Conservation (phyloP, 345 rosid genomes). For the Rhodomyrtus tomentosa region DNA sequence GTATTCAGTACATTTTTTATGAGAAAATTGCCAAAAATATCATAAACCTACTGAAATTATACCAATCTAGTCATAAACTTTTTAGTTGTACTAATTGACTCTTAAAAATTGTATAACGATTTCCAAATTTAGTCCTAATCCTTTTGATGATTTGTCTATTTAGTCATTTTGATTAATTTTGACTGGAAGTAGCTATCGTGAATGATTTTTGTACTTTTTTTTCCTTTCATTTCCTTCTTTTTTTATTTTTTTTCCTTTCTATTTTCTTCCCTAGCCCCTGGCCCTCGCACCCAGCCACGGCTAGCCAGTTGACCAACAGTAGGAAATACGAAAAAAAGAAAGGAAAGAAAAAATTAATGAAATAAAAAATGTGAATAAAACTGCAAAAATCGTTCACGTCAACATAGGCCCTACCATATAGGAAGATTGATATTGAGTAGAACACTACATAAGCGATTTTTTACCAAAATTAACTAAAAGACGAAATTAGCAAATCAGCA, state of each 20-base stretch:
- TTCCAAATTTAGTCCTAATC: neutral
- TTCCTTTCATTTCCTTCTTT: too few relatives aligned
- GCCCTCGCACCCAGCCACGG: too few relatives aligned
- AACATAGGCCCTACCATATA: too few relatives aligned
- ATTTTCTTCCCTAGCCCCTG: too few relatives aligned
- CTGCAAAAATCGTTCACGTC: neutral
- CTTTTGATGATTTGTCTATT: neutral
- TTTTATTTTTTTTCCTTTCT: too few relatives aligned
- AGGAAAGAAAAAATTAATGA: too few relatives aligned
- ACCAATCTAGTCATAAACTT: neutral
- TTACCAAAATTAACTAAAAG: neutral
- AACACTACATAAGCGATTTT: rapidly evolving
- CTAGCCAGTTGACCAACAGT: rapidly evolving
- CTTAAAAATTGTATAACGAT: neutral
- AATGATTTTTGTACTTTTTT: too few relatives aligned
- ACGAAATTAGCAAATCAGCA: neutral
- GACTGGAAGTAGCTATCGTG: too few relatives aligned
- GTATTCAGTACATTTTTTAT: neutral
- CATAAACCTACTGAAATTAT: neutral
- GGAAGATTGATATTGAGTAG: rapidly evolving
- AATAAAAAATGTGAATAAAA: too few relatives aligned
- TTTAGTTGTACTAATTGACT: too few relatives aligned
- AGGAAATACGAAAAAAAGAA: neutral
- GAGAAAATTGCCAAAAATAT: neutral
- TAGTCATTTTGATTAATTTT: neutral